Evolutionary conservation across 192 early-diverging fungal species (phyloP).

Genomic region (Phlyctochytrium planicorne): DNA sequence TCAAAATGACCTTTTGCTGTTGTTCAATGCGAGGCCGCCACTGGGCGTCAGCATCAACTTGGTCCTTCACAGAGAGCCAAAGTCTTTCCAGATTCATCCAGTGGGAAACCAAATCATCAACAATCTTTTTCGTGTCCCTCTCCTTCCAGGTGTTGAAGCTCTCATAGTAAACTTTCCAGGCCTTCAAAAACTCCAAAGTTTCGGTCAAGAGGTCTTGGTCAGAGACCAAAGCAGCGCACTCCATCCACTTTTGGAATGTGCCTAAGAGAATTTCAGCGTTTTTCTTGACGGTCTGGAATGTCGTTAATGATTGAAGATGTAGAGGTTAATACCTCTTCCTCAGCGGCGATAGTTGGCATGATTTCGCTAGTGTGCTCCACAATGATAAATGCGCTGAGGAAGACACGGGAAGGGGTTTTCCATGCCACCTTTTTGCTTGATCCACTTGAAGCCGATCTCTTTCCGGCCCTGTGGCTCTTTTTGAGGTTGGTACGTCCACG

Average conservation of each 20-base stretch:
- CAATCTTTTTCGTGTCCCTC: slow-evolving; percentile 60
- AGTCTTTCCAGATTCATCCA: slow-evolving; percentile 65
- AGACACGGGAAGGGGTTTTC: slow-evolving; percentile 63
- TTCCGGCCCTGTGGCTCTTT: too few relatives aligned
- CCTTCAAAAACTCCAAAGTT: slow-evolving; percentile 40
- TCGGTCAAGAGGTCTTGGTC: slow-evolving; percentile 10
- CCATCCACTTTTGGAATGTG: slow-evolving; percentile 43
- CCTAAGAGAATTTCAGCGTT: slow-evolving; percentile 29
- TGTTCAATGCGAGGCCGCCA: slow-evolving; percentile 62
- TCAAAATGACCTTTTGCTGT: slow-evolving; percentile 54
- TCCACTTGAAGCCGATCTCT: too few relatives aligned
- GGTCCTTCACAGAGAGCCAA: slow-evolving; percentile 58
- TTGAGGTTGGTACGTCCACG: too few relatives aligned
- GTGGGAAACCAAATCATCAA: slow-evolving; percentile 65
- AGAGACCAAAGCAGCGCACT: neutral
- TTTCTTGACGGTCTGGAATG: slow-evolving; percentile 30
- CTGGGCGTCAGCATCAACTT: slow-evolving; percentile 50
- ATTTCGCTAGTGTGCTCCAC: slow-evolving; percentile 62
- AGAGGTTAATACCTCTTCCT: slow-evolving; percentile 52
- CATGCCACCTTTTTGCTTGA: too few relatives aligned
- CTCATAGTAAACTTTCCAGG: slow-evolving; percentile 59
- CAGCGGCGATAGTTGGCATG: slow-evolving; percentile 47
- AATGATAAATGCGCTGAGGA: slow-evolving; percentile 73
- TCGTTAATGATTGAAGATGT: neutral
- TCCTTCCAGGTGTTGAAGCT: slow-evolving; percentile 74